Evolutionary conservation across 768 basidiomycete species (phyloP), one percentile per base, ranked within the genome.

Genomic region (Pisolithus marmoratus): DNA sequence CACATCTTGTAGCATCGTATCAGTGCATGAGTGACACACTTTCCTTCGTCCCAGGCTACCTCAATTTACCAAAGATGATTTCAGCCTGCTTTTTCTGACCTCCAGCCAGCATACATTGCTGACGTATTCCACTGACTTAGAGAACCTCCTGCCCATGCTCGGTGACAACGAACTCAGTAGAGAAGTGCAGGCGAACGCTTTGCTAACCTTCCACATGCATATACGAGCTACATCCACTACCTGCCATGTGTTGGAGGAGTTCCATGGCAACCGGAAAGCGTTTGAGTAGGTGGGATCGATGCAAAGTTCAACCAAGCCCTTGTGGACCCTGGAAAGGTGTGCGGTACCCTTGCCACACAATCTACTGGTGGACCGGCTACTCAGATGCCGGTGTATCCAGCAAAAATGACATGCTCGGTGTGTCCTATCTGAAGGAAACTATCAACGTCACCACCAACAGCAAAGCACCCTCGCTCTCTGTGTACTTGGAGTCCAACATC

Each of bases 331-430:
- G n/a, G n/a, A n/a, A n/a, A n/a, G n/a, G n/a, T n/a, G n/a, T n/a
- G n/a, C n/a, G n/a, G n/a, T n/a, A n/a, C n/a, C n/a, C n/a, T 29
- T 19, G 88, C 95, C 36, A 96, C 95, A 1, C 95, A 98, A 72
- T 98, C 96, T 0, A 99, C 98, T 58, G 96, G 96, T 69, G 96
- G 98, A 75, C 96, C 95, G 0, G 96, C 96, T 5, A 99, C 96
- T 1, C 96, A 99, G 73, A 98, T 99, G 96, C 96, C 54, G 96
- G 96, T 85, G 96, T 99, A 23, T 95, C 96, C n/a, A 93, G 90
- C 64, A 98, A 98, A 74, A 97, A 96, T 71, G 96, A 98, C 48
- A 98, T 95, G 0, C 90, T 98, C 8, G 96, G 95, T 85, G 96
- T 98, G 1, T 95, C 96, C 2, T 94, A 96, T 70, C 70, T 99